Base-by-base conservation (phyloP, 1,284 basidiomycete species). In the Xerocomus cyaneibrunnescens region DNA sequence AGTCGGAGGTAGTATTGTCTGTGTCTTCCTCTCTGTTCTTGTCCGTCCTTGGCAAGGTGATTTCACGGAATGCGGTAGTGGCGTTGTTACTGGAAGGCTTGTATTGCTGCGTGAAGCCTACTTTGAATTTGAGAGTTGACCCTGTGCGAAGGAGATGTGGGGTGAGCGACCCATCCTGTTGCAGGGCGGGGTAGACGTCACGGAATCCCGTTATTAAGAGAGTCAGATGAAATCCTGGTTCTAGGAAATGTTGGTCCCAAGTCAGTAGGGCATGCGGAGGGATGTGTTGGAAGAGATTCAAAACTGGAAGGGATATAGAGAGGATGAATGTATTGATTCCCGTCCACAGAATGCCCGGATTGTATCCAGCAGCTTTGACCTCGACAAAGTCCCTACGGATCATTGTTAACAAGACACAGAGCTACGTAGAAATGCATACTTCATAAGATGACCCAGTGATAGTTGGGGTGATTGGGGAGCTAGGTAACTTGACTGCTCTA, bases 231-330 rank as follows among this genome's bases (percentile, higher is more conserved):
- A 78, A 76, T 2, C 74, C 68, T 21, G 72, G 71, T 10, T 77
- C 73, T 5, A 84, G 70, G 4, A 84, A 71, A n/a, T 76, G 76
- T 13, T 76, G 72, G 60, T 84, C 83, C 83, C 83, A 85, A 25
- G 83, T 81, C 68, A 81, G 77, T 36, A 85, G 65, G 2, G 80
- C 82, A 34, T 76, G 76, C 6, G 80, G 72, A 13, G 78, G 73
- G 19, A 83, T 78, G 41, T 66, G 72, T 23, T 74, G 61, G 8
- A 76, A 71, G n/a, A 83, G 71, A 8, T 62, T 68, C 49, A 76
- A 63, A 40, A 79, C 72, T n/a, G 81, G 79, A 34, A 79, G 56
- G 1, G 83, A 83, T 7, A 83, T 70, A 3, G 79, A 79, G 14
- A 84, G 59, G 22, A 75, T 73, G 53, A 81, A 76, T 52, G 78